phyloP scores from a whole-genome alignment of 768 basidiomycete genomes.

The Collybia mongolica region DNA sequence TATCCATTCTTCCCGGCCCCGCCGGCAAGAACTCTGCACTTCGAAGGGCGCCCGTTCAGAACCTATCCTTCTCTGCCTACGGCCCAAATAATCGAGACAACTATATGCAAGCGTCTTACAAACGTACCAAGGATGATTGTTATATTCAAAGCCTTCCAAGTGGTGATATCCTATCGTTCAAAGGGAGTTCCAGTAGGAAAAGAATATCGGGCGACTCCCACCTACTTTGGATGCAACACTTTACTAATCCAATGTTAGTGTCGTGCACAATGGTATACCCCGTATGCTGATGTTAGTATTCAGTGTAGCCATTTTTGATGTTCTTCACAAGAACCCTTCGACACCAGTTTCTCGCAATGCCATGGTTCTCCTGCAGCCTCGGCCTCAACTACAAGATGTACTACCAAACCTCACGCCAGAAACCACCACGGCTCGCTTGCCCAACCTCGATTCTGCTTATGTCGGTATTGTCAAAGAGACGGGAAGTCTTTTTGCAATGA shows the following conservation, averaged over 20 bases:
- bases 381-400: conserved; percentile 70
- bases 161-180: conserved; percentile 79
- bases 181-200: conserved; percentile 25
- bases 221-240: conserved; percentile 58
- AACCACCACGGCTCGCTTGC: conserved; percentile 27
- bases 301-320: conserved; percentile 85
- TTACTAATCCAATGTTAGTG: conserved; percentile 68
- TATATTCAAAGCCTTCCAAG: conserved; percentile 83
- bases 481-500: conserved; percentile 83
- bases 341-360: conserved; percentile 36
- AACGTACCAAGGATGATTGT: conserved; percentile 69
- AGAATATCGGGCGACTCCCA: conserved; percentile 24
- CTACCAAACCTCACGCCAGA: conserved; percentile 54
- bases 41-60: conserved; percentile 56
- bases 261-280: background rate
- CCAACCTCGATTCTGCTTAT: conserved; percentile 67
- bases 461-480: conserved; percentile 76
- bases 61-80: conserved; percentile 88
- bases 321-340: conserved; percentile 41
- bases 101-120: conserved; percentile 69
- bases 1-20: conserved; percentile 74
- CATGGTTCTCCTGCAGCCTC: conserved; percentile 87
- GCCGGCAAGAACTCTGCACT: conserved; percentile 22
- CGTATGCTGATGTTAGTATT: conserved; percentile 2
- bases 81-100: conserved; percentile 90